A percentile compares a stretch with the other conserved stretches of the same genome.
Evolutionary conservation across 2,329 filamentous ascomycete species (phyloP).

Genomic region (Harringtonia aguacate): DNA sequence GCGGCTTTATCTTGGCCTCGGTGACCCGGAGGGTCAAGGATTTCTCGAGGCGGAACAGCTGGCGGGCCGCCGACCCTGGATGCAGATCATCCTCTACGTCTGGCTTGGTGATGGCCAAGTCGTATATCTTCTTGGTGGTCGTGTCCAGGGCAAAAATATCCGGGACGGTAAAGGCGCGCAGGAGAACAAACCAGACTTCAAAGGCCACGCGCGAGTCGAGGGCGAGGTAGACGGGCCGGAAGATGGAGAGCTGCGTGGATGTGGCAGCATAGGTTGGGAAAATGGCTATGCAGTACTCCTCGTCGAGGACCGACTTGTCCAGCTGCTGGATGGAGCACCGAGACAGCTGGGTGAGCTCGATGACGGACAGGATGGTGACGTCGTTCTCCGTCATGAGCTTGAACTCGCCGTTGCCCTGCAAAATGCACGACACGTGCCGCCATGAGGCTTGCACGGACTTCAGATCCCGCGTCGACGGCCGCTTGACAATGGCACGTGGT

Average conservation of each 20-base stretch:
- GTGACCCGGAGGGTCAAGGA: constrained; percentile 47
- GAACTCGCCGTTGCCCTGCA: constrained; percentile 91
- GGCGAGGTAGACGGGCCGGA: constrained; percentile 81
- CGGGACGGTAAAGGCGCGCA: constrained; percentile 84
- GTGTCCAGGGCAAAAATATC: constrained; percentile 66
- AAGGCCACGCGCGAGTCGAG: constrained; percentile 83
- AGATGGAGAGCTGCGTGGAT: constrained; percentile 61
- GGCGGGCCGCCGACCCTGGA: constrained; percentile 11
- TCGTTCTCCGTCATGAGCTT: constrained; percentile 84
- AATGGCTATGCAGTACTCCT: constrained; percentile 89
- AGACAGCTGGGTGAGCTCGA: constrained; percentile 81
- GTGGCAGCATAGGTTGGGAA: constrained; percentile 84
- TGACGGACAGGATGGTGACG: constrained; percentile 65
- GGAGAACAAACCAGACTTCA: constrained; percentile 91
- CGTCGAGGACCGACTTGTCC: constrained; percentile 80
- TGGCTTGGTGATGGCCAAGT: constrained; percentile 27
- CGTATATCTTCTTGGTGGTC: constrained; percentile 30
- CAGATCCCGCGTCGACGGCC: constrained; percentile 46
- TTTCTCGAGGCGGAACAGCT: constrained; percentile 53
- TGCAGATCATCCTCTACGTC: constrained; percentile 20
- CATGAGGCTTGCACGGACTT: constrained; percentile 52
- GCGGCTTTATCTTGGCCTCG: constrained; percentile 48
- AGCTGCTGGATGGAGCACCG: constrained; percentile 84
- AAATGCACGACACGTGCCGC: constrained; percentile 81
- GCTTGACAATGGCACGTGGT: constrained; percentile 44